A percentile compares a stretch with the other conserved stretches of the same genome.
Conservation (phyloP, 1,139 yeast species). For the Hanseniaspora sp. region DNA sequence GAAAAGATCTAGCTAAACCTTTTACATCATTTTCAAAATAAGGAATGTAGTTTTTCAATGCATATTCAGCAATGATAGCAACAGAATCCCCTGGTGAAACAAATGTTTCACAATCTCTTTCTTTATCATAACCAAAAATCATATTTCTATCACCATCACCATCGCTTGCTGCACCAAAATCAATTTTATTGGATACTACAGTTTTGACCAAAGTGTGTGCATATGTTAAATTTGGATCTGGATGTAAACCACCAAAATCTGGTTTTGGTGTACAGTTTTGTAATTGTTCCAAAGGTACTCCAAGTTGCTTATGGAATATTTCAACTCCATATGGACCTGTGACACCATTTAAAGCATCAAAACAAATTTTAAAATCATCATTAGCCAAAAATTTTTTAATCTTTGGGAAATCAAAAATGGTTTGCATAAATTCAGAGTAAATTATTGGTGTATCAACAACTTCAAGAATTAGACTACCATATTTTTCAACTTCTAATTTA, state of each 20-base stretch:
- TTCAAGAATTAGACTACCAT: constrained; percentile 48
- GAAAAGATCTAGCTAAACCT: constrained; percentile 98
- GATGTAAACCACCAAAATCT: constrained; percentile 96
- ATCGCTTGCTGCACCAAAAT: constrained; percentile 96
- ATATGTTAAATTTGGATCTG: constrained; percentile 94
- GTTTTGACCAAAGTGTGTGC: constrained; percentile 77
- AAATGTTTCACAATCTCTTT: constrained; percentile 42
- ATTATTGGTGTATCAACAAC: constrained; percentile 72
- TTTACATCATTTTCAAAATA: constrained; percentile 80
- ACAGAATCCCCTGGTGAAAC: constrained; percentile 98
- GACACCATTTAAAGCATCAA: constrained; percentile 89
- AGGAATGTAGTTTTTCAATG: constrained; percentile 54
- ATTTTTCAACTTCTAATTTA: constrained; percentile 30
- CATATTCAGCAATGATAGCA: constrained; percentile 92
- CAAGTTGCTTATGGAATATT: constrained; percentile 74
- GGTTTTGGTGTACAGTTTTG: constrained; percentile 73
- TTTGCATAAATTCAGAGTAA: constrained; percentile 68
- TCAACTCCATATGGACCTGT: constrained; percentile 93
- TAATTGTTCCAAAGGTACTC: constrained; percentile 48
- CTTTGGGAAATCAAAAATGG: constrained; percentile 76
- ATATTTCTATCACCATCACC: constrained; percentile 98
- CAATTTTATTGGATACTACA: constrained; percentile 69
- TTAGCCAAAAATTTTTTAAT: constrained; percentile 58
- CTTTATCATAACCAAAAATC: constrained; percentile 79
- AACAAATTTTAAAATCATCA: constrained; percentile 49